Evolutionary conservation across 768 basidiomycete genomes (phyloP).

Genomic region (Leccinum fibrillosum): DNA sequence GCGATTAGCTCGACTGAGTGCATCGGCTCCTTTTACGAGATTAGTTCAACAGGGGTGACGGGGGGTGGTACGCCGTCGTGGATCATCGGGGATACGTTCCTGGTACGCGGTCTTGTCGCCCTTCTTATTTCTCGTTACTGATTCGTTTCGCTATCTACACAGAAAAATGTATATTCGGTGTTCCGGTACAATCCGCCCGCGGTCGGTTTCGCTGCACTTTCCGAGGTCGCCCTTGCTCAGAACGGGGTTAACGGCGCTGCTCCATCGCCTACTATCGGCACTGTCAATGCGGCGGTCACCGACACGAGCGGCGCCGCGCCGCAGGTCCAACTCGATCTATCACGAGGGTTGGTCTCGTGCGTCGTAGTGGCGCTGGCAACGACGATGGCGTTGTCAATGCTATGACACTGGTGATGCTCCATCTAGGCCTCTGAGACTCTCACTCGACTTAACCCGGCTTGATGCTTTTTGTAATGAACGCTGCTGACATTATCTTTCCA

Average conservation of each 20-base stretch:
- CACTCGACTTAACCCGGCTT: background rate
- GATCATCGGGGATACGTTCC: conserved; percentile 54
- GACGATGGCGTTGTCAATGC: background rate
- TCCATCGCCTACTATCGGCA: conserved; percentile 59
- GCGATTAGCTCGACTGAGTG: conserved; percentile 39
- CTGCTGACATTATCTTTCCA: background rate
- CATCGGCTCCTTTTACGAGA: conserved; percentile 52
- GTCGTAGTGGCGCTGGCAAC: background rate
- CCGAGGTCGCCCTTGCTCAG: conserved; percentile 23
- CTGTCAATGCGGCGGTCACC: conserved; percentile 46
- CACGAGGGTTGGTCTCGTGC: background rate
- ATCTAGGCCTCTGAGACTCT: no score
- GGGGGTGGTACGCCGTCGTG: conserved; percentile 37
- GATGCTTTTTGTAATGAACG: background rate
- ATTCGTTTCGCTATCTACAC: background rate
- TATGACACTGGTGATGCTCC: conserved; percentile 4
- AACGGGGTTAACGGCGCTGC: conserved; percentile 33
- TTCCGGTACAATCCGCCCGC: conserved; percentile 48
- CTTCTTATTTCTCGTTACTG: background rate
- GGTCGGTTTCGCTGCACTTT: conserved; percentile 50
- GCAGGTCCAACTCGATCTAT: background rate
- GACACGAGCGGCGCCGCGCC: conserved; percentile 5
- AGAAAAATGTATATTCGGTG: conserved; percentile 59
- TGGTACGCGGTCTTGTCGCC: conserved; percentile 20
- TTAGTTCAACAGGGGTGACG: conserved; percentile 20